These are phyloP conservation scores for Colletotrichum simmondsii DNA, from an alignment of 2,329 filamentous ascomycete species.

Conservation along the genomic window DNA sequence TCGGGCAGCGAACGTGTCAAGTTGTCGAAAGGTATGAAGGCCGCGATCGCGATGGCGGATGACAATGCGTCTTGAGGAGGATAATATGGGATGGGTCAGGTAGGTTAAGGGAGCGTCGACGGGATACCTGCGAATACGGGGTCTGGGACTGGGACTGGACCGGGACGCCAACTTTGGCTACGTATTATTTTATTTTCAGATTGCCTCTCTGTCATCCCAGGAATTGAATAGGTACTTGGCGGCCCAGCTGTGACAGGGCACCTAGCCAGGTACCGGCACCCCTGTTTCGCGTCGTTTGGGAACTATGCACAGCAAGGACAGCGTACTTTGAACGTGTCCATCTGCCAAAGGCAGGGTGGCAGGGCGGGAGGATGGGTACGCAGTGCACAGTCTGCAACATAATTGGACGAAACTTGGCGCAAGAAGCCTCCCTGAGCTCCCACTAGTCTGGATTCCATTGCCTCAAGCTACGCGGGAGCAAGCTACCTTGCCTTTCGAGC, in stretches of 20 bases:
- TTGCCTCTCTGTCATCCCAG: not conserved
- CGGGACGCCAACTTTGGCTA: not conserved
- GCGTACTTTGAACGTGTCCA: not conserved
- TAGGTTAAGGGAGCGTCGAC: constrained; percentile 4
- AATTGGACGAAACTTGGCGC: not conserved
- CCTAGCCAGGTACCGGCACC: not conserved
- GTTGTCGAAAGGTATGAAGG: not conserved
- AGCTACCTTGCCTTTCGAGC: not conserved
- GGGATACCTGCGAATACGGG: not conserved
- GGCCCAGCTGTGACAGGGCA: not conserved
- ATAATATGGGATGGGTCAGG: not conserved
- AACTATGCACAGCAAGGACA: not conserved
- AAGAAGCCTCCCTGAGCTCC: not conserved
- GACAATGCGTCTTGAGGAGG: not conserved
- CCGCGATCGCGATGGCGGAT: constrained; percentile 3
- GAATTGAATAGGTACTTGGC: not conserved
- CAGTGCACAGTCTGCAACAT: not conserved
- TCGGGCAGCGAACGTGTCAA: not conserved
- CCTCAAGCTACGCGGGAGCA: not conserved
- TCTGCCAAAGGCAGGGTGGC: not conserved
- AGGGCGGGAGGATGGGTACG: not conserved
- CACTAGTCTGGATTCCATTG: not conserved
- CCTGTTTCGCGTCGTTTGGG: not conserved
- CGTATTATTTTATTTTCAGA: constrained; percentile 24
- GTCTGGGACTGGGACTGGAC: not conserved